Percentiles rank a stretch among this genome's conserved stretches.
phyloP scores from a whole-genome alignment of 1,139 yeast genomes.

The Pichia sp. region DNA sequence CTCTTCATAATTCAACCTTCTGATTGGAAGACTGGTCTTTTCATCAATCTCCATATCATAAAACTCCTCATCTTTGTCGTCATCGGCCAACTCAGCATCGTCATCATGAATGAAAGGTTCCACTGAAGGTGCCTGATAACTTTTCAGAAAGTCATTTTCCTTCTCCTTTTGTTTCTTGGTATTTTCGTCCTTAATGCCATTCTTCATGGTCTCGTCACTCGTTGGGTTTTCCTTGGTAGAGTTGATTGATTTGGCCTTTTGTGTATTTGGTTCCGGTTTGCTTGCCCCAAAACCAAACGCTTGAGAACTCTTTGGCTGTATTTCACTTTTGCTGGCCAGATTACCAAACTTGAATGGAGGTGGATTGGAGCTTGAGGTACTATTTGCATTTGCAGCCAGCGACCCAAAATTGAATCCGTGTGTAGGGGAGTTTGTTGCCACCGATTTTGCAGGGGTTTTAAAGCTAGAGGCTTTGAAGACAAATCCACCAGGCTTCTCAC shows the following conservation, averaged over 20 bases:
- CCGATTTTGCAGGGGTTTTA: not conserved
- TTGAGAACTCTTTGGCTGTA: too few species aligned
- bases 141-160: slow-evolving; percentile 15
- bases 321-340: too few species aligned
- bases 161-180: slow-evolving; percentile 2
- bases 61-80: slow-evolving; percentile 17
- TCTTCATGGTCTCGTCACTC: too few species aligned
- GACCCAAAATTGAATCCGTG: not conserved
- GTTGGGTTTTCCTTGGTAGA: too few species aligned
- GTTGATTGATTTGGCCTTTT: too few species aligned
- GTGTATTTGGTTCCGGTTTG: too few species aligned
- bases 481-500: not conserved
- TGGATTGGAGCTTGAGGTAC: too few species aligned
- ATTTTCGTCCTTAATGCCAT: not conserved
- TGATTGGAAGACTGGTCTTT: slow-evolving; percentile 36
- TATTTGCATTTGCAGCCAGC: too few species aligned
- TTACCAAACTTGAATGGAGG: too few species aligned
- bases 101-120: slow-evolving; percentile 9
- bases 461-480: not conserved
- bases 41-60: slow-evolving; percentile 35
- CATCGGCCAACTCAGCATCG: not conserved
- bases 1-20: slow-evolving; percentile 35
- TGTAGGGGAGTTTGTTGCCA: not conserved
- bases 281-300: too few species aligned
- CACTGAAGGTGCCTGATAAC: slow-evolving; percentile 15